These are phyloP conservation scores for Emericellopsis atlantica DNA, from an alignment of 2,329 filamentous ascomycete species.

Conservation along the genomic window DNA sequence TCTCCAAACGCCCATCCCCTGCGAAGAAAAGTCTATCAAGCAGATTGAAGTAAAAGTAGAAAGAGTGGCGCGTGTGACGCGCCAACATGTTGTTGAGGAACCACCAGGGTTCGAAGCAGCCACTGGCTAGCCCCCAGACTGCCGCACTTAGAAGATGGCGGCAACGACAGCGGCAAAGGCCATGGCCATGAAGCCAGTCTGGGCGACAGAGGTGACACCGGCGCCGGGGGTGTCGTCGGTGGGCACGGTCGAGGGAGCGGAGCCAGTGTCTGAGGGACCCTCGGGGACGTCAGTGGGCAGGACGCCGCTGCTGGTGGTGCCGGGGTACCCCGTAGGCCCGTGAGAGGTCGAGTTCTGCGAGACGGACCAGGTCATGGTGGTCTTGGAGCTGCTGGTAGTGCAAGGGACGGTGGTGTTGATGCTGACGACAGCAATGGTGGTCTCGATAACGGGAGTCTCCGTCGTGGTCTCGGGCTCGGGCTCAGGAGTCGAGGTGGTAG, in stretches of 20 bases:
- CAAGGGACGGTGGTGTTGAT: constrained; percentile 13
- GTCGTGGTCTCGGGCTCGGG: constrained; percentile 4
- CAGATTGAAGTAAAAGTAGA: too few relatives aligned
- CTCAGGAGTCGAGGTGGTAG: constrained; percentile 8
- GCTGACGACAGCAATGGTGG: constrained; percentile 21
- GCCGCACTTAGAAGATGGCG: constrained; percentile 18
- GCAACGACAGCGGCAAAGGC: constrained; percentile 25
- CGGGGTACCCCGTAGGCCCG: constrained; percentile 7
- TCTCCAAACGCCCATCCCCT: too few relatives aligned
- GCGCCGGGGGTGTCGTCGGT: constrained; percentile 8
- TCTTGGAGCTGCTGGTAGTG: constrained; percentile 9
- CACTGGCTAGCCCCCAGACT: background rate
- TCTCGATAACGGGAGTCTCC: constrained; percentile 2
- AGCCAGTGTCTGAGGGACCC: background rate
- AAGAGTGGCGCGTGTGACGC: too few relatives aligned
- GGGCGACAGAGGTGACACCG: constrained; percentile 22
- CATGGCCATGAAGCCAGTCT: constrained; percentile 25
- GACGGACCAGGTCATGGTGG: background rate
- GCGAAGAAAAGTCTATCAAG: too few relatives aligned
- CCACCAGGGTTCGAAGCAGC: background rate
- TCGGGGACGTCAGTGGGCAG: background rate
- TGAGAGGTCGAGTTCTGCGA: constrained; percentile 5
- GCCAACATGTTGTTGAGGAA: too few relatives aligned
- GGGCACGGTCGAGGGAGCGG: constrained; percentile 2
- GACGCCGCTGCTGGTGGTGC: constrained; percentile 1